These are phyloP conservation scores for Phytopythium cucurbitacearum DNA, from an alignment of 352 stramenopile species.

Conservation along the genomic window DNA sequence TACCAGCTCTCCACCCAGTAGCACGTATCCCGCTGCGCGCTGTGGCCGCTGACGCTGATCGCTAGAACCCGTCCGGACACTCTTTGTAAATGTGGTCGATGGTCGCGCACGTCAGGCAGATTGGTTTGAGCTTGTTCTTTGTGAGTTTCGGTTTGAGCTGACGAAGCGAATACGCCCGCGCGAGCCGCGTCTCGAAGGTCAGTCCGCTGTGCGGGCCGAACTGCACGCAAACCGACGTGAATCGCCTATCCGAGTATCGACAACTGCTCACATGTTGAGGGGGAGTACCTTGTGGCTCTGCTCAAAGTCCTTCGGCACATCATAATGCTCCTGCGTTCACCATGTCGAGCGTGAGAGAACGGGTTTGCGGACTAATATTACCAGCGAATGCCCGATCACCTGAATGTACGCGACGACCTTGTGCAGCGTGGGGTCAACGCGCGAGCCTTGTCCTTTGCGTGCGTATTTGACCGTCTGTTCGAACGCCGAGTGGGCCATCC, in stretches of 20 bases:
- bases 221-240: conserved; percentile 11
- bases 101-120: conserved; percentile 50
- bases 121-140: conserved; percentile 20
- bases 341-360: neutral
- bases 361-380: neutral
- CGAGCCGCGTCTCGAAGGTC: conserved; percentile 49
- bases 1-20: conserved; percentile 60
- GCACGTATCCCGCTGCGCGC: neutral
- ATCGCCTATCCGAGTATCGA: neutral
- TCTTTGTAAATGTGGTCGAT: conserved; percentile 42
- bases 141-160: conserved; percentile 27
- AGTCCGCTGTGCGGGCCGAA: conserved; percentile 60
- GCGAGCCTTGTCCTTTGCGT: conserved; percentile 26
- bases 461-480: conserved; percentile 49
- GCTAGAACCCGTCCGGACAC: conserved; percentile 59
- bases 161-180: conserved; percentile 53
- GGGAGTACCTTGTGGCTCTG: conserved; percentile 24
- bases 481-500: neutral
- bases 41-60: neutral
- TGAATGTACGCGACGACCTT: conserved; percentile 45
- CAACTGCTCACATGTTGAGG: conserved; percentile 1
- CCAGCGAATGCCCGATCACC: conserved; percentile 8
- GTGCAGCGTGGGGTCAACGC: conserved; percentile 28
- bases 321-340: conserved; percentile 32
- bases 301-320: conserved; percentile 45